Evolutionary conservation across 306 rosid species (phyloP), one percentile per base, ranked within the genome.

Genomic region (Trifolium dubium): DNA sequence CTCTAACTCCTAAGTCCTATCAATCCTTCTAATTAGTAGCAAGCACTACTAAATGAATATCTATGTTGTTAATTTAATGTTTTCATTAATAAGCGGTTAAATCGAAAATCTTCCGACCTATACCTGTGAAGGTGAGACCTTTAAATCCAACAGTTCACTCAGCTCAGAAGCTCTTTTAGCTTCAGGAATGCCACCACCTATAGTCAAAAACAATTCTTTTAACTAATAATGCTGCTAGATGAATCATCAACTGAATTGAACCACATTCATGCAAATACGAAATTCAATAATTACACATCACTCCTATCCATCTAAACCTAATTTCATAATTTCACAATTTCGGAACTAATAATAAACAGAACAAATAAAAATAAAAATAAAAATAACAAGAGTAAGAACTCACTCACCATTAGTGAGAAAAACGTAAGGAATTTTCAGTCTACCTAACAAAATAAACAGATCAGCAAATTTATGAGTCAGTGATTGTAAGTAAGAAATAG

Each of bases 141-240:
- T 70, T 49, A 93, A 67, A 67, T 90, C 94, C 67, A 93, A 74
- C 15, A 91, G 83, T 67, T 86, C 67, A 71, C 91, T 91, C 37
- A 93, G 85, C 83, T 91, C 86, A 4, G 64, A 76, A 63, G 97
- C 97, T 83, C 98, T 93, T 81, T 70, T 88, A 37, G 96, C 87
- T 84, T 93, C 98, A 76, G 84, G 89, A 89, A 76, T 78, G 31
- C 97, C 98, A 79, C 98, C 97, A 62, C 98, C 98, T 93, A 60
- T 65, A 55, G 66, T 60, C 41, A 17, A 58, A 35, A 15, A 18
- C 46, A 30, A 39, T 9, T 43, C 11, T 23, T 63, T 37, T 3
- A 8, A 13, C 62, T 15, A 7, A 3, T 46, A n/a, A n/a, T n/a
- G n/a, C n/a, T n/a, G 55, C 73, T 62, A 4, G 5, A 72, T 18